Evolutionary conservation across 1,284 basidiomycete genomes (phyloP), one percentile per base, ranked within the genome.

Genomic region (Boletus semigastroideus): DNA sequence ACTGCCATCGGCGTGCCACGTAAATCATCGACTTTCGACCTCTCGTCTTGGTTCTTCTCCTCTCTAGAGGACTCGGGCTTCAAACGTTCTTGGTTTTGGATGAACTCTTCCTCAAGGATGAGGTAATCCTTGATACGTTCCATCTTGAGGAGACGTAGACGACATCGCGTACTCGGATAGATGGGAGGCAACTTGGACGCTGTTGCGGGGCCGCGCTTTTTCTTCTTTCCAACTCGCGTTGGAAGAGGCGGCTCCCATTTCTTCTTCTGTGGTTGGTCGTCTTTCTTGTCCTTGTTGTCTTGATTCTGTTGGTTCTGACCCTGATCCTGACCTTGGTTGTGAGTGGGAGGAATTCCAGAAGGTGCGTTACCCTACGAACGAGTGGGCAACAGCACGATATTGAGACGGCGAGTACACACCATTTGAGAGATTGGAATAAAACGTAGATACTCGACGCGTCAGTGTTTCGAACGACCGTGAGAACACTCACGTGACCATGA

Each of bases 161-260:
- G 87, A 76, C 96, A 99, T 51, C 97, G 87, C 31, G 95, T 98
- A 40, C 92, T 97, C 14, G 96, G 96, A 71, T 83, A 94, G 20
- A 99, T 92, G 16, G 94, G 78, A 20, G 97, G 96, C 6, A 99
- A 86, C 69, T 97, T 97, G 43, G 90, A 90, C 1, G 94, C 84
- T 1, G 95, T 81, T 55, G 94, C 88, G 19, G 97, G 96, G 22
- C 97, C 97, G 57, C 86, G 84, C 76, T 83, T 87, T 73, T 85
- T 90, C 80, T 91, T 94, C 83, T 96, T 97, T 51, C 97, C 97
- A 33, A 98, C 92, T 52, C 94, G 90, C 34, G 97, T 98, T 12
- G 97, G 96, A 48, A 98, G 84, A 58, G 97, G 97, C 12, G 97
- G 95, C 72, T 99, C 97, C 95, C 96, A 99, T 77, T 98, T 98